Evolutionary conservation across 495 filamentous ascomycete genomes (phyloP), one percentile per base, ranked within the genome.

Genomic region (Lasiosphaeriaceae sp.): DNA sequence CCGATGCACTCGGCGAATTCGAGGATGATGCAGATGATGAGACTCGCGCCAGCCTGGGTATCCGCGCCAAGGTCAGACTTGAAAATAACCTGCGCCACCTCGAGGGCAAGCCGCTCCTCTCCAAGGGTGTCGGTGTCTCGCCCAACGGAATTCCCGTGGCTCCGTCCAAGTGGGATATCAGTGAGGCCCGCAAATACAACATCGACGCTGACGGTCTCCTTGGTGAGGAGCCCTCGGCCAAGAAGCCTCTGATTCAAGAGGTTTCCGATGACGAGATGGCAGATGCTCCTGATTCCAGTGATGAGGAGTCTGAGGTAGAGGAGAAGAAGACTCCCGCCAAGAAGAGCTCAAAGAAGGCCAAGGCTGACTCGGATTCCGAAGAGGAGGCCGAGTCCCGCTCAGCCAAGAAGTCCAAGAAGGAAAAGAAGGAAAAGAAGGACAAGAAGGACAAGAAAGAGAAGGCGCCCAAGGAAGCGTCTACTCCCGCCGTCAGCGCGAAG

Each of bases 101-200:
- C 59, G 94, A 99, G 73, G 92, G 92, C 72, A 94, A 92, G 82
- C 88, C 93, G n/a, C 70, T 94, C 14, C 76, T 87, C 59, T 79
- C 87, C 50, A 86, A 85, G 66, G 90, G 88, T 65, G 83, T 87
- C 50, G 90, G 88, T 65, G 83, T 88, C 51, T 80, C 83, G 29
- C 87, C 90, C 58, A 86, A 87, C 64, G 90, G 85, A 54, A 77
- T 82, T 23, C 66, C 78, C 35, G 59, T 78, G 12, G 56, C 57
- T 43, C 66, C 71, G 20, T 77, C 84, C 56, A 97, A 96, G 73
- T 97, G 90, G 80, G 89, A 94, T 57, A 74, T 97, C 63, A 96
- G 93, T 73, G 90, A 97, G 65, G 88, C 88, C n/a, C 83, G 92
- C 64, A 95, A 92, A 73, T 98, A 98, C 78, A 97, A 97, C 71